Conservation (phyloP, 2,329 filamentous ascomycete species). For the Ciborinia camelliae region DNA sequence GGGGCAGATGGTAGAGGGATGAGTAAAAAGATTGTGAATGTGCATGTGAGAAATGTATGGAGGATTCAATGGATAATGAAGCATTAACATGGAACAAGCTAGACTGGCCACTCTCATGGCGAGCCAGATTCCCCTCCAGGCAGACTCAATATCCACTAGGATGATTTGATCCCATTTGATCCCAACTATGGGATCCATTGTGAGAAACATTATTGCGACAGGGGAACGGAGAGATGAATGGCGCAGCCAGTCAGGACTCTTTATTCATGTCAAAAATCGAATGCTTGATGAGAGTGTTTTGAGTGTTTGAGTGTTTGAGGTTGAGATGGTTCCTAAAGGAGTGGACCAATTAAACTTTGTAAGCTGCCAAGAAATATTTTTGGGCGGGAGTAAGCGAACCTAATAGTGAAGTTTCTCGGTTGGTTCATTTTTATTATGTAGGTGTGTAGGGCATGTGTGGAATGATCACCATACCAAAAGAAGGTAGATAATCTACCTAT, state of each 20-base stretch:
- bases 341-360: conserved; percentile 10
- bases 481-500: background rate
- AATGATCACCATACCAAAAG: background rate
- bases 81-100: conserved; percentile 2
- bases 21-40: background rate
- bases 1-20: background rate
- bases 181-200: background rate
- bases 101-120: background rate
- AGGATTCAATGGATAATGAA: conserved; percentile 7
- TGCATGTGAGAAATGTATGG: background rate
- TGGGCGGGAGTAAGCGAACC: conserved; percentile 3
- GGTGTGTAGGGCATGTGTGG: background rate
- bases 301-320: too few relatives aligned
- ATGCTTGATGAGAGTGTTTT: background rate
- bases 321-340: conserved; percentile 9
- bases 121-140: background rate
- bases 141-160: conserved; percentile 7
- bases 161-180: conserved; percentile 12
- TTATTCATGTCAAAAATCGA: conserved; percentile 1
- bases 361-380: background rate
- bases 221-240: background rate
- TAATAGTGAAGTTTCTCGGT: background rate
- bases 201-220: conserved; percentile 6
- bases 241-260: conserved; percentile 8
- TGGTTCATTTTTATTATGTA: background rate